Conservation (phyloP, 176 grass and related monocot genomes). For the Carex parvula region DNA sequence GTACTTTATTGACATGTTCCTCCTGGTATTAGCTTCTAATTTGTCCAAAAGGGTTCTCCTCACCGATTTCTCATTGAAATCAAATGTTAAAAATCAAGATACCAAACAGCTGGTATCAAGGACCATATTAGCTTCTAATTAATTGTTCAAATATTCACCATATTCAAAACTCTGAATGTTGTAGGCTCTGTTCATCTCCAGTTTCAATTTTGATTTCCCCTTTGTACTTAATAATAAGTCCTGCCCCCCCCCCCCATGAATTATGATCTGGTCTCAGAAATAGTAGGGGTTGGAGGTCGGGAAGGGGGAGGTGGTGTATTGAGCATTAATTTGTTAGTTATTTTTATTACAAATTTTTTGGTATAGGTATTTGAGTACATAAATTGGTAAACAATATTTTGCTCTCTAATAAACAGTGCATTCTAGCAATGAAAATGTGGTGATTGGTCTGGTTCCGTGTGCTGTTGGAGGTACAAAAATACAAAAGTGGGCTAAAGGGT, state of each 20-base stretch:
- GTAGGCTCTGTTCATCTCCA: background rate
- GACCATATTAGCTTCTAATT: background rate
- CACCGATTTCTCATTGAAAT: too few relatives aligned
- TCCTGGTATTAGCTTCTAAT: background rate
- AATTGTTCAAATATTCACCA: background rate
- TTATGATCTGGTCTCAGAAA: too few relatives aligned
- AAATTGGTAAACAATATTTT: background rate
- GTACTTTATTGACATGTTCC: background rate
- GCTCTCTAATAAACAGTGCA: background rate
- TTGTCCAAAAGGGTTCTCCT: too few relatives aligned
- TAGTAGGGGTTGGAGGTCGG: background rate
- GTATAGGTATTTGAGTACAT: background rate
- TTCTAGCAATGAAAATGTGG: background rate
- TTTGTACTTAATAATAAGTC: background rate
- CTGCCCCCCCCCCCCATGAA: background rate
- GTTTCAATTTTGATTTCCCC: background rate
- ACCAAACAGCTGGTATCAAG: too few relatives aligned
- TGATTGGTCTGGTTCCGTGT: conserved; percentile 72
- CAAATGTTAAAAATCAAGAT: too few relatives aligned
- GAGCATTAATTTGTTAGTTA: background rate
- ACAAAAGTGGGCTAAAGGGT: conserved; percentile 59
- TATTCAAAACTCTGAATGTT: background rate
- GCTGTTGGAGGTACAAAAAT: conserved; percentile 86
- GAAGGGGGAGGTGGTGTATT: background rate
- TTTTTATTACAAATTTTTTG: background rate